Evolutionary conservation across 2,329 filamentous ascomycete genomes (phyloP), one percentile per base, ranked within the genome.

Genomic region (Aspergillus sp.): DNA sequence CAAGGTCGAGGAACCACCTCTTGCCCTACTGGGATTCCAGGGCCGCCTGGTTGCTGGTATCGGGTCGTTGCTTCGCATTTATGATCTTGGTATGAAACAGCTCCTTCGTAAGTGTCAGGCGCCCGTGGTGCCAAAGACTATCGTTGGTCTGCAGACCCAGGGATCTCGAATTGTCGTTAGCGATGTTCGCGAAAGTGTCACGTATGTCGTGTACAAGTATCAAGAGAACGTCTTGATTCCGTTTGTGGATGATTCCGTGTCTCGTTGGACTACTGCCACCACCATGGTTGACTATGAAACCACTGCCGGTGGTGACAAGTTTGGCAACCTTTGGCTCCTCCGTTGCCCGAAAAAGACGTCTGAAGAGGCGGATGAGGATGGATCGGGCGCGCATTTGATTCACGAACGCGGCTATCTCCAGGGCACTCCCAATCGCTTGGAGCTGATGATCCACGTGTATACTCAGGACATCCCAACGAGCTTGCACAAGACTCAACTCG

Each of bases 211-310:
- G 23, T 98, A 96, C 82, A 98, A 99, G 76, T 88, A 89, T 47
- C 87, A 92, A 66, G 90, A 92, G 66, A 98, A 98, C 77, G 90
- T 90, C 69, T 82, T 99, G 51, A 96, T 99, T 61, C 90, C 94
- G 0, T 99, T 99, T 70, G 91, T 86, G 17, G 95, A 99, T 72
- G 95, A 99, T 73, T 90, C 88, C 6, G 85, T 97, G 62, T 84
- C 92, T 54, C 88, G 95, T 32, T 98, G 93, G 91, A 96, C 92
- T 1, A 96, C 92, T 0, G 90, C 90, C 67, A 90, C 90, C 0
- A 86, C 92, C 2, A 96, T 99, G 92, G 88, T 98, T 2, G 95
- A 99, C 77, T 99, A 99, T 76, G 95, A 99, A 74, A 96, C 95
- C 1, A 88, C 91, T 23, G 93, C 92, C 2, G 95, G 94, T 38